Conservation (phyloP, 345 rosid genomes). For the Dovyalis caffra region DNA sequence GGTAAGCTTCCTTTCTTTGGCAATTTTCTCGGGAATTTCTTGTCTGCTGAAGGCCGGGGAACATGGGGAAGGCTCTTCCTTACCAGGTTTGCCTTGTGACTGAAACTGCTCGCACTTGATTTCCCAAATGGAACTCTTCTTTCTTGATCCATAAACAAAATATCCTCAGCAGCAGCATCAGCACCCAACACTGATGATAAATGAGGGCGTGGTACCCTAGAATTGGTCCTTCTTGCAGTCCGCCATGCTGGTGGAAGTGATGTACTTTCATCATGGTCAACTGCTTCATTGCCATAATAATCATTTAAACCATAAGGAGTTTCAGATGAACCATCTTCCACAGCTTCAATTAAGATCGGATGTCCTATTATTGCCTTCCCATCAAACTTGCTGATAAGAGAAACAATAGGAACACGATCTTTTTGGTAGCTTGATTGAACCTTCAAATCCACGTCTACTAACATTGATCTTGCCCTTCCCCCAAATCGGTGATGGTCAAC, state of each 20-base stretch:
- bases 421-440: conserved; percentile 80
- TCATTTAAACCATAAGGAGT: conserved; percentile 39
- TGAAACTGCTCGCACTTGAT: conserved; percentile 31
- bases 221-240: conserved; percentile 85
- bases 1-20: conserved; percentile 55
- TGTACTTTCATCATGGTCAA: conserved; percentile 46
- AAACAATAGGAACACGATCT: conserved; percentile 77
- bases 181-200: conserved; percentile 44
- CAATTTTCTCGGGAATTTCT: conserved; percentile 46
- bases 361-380: conserved; percentile 95
- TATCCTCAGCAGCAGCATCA: conserved; percentile 38
- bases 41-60: conserved; percentile 43
- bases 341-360: conserved; percentile 68
- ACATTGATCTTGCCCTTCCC: conserved; percentile 44
- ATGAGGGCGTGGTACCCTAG: conserved; percentile 71
- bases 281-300: conserved; percentile 44
- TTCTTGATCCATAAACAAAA: conserved; percentile 40
- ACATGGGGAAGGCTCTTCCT: conserved; percentile 43
- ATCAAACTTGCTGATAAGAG: conserved; percentile 72
- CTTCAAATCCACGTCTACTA: conserved; percentile 83
- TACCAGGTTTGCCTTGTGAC: conserved; percentile 39
- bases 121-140: conserved; percentile 40
- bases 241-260: conserved; percentile 77
- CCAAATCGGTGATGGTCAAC: conserved; percentile 38
- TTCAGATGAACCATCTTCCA: conserved; percentile 73